Base-by-base conservation (phyloP, 345 rosid species). In the Pugionium cornutum region DNA sequence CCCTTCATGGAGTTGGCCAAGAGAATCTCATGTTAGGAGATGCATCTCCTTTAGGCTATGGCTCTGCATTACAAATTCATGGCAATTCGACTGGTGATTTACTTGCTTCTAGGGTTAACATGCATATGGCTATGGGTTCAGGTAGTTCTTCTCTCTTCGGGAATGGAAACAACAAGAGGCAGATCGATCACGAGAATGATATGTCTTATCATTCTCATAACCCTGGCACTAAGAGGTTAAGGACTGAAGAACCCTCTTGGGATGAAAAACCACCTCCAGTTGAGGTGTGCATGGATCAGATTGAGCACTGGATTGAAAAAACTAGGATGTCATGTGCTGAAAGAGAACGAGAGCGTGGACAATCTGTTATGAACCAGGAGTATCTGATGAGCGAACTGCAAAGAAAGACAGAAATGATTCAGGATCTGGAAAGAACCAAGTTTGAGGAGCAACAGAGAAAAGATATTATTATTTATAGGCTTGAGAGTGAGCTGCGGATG, bases 401-500 rank as follows among this genome's bases (percentile, higher is more conserved):
- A 54, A 79, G 54, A 42, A 81, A 81, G 66, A 81, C 66, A 31
- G 66, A 39, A 58, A 2, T 76, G 31, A 81, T 86, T 18, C 86
- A 83, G 37, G 84, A 83, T 10, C 69, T 90, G 84, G 84, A 88
- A 2, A 84, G 81, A 77, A 60, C 72, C 63, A 84, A 77, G 77
- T 49, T 31, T 3, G 97, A 86, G 60, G 95, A 86, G 74, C 79
- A 70, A 67, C 84, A 72, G 40, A 86, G 78, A 69, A 77, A 81
- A 57, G 75, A 82, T 42, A 2, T 64, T 54, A 84, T 83, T 64
- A 75, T 80, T 30, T 81, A 73, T 79, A 83, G 78, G 83, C 86
- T 88, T 35, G 92, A 86, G 78, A 84, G 64, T 49, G 99, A 94
- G 72, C 79, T 94, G 58, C 63, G 60, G 59, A 75, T 85, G 84